Base-by-base conservation (phyloP, 2,329 filamentous ascomycete genomes). In the Fusarium subglutinans region DNA sequence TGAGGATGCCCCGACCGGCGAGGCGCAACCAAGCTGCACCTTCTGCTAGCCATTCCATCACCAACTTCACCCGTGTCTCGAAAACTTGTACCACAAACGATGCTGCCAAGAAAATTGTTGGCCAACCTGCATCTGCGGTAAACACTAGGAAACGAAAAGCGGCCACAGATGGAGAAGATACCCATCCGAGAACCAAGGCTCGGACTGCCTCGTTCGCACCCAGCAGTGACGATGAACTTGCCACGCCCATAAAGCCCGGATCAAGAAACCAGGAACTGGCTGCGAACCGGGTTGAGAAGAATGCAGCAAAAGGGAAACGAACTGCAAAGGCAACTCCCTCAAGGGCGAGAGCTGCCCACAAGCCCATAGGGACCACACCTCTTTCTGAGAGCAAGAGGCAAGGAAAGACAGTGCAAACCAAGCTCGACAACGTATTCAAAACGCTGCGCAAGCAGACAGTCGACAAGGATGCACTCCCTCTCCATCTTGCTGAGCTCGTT, bases 401-500 rank as follows among this genome's bases (percentile, higher is more conserved):
- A 54, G 74, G 74, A 37, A 80, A 77, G 71, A 75, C 73, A 8
- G 65, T 79, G 7, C 82, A 83, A 68, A 80, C 81, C 15, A 81
- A 79, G 48, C 82, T 86, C 8, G 83, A 87, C 80, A 82, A 82
- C 6, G 78, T 83, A 37, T 82, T 84, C 70, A 81, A 81, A 63
- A 84, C 82, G 35, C 63, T 69, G 78, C 81, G 56, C 74, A 73
- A 69, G 30, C 43, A 50, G 76, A 67, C 53, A 12, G 45, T 48
- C 4, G 61, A 66, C 15, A 70, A 81, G 37, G 33, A 65, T 30
- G 77, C 77, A 12, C 84, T 91, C 10, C 89, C 88, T 17, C 79
- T 79, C 24, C 89, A 90, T 75, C 82, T 91, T 45, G 80, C 85
- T 65, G 89, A 93, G 55, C 84, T 94, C 22, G 82, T 93, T 57